Conservation (phyloP, 148 eudicot genomes). For the Arctostaphylos glauca region DNA sequence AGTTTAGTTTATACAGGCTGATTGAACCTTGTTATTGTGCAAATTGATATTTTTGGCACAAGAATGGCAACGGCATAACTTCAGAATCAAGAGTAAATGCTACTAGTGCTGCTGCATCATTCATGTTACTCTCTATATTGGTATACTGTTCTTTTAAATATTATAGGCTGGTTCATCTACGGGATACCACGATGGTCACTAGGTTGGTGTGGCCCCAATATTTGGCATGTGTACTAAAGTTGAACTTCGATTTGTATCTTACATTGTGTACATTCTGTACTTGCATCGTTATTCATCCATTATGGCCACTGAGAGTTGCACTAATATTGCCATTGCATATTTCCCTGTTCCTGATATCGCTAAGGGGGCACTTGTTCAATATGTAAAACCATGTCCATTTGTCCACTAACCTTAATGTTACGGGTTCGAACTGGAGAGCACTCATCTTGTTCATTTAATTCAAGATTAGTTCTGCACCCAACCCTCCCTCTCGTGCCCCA, state of each 20-base stretch:
- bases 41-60: not conserved
- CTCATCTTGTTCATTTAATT: too few relatives aligned
- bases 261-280: not conserved
- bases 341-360: not conserved
- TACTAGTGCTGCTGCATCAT: not conserved
- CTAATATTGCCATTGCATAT: not conserved
- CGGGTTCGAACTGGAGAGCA: not conserved
- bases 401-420: not conserved
- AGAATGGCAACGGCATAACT: not conserved
- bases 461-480: not conserved
- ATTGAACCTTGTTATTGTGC: not conserved
- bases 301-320: not conserved
- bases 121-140: not conserved
- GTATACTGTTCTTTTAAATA: not conserved
- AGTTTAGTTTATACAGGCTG: not conserved
- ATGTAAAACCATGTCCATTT: not conserved
- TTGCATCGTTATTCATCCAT: not conserved
- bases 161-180: not conserved
- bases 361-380: not conserved
- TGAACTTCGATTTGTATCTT: not conserved
- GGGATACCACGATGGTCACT: not conserved
- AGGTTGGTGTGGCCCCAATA: constrained; percentile 3
- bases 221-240: not conserved
- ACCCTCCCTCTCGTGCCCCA: not conserved
- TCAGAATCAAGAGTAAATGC: not conserved